Evolutionary conservation across 768 basidiomycete genomes (phyloP).

Genomic region (Russula sp.): DNA sequence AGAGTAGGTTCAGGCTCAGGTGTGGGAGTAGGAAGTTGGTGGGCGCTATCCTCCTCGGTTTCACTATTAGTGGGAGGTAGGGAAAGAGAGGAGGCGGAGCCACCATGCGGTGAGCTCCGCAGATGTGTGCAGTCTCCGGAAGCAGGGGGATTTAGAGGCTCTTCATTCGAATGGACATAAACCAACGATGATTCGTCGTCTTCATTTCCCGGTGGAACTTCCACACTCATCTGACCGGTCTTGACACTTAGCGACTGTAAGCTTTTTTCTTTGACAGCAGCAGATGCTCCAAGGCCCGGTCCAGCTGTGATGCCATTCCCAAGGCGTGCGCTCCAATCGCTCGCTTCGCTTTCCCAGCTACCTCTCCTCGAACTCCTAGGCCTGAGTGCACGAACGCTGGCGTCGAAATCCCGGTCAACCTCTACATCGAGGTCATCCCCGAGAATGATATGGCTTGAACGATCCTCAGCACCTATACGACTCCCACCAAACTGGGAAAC

Average conservation of each 20-base stretch:
- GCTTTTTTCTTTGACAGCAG: slow-evolving; percentile 8
- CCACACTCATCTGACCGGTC: slow-evolving; percentile 33
- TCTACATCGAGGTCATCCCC: slow-evolving; percentile 34
- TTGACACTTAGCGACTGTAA: slow-evolving; percentile 16
- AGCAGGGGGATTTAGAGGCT: not conserved
- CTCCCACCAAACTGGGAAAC: slow-evolving; percentile 37
- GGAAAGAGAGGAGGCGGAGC: slow-evolving; percentile 1
- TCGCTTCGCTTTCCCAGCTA: slow-evolving; percentile 89
- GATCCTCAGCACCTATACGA: slow-evolving; percentile 41
- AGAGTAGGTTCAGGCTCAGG: not conserved
- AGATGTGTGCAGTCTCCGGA: slow-evolving; percentile 1
- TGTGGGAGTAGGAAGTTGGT: not conserved
- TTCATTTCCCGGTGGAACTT: slow-evolving; percentile 31
- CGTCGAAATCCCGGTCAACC: slow-evolving; percentile 61
- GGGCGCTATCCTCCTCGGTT: not conserved
- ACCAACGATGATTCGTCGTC: slow-evolving; percentile 21
- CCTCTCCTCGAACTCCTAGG: slow-evolving; percentile 79
- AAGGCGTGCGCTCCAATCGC: slow-evolving; percentile 77
- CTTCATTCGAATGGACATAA: slow-evolving; percentile 7
- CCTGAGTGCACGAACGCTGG: slow-evolving; percentile 83
- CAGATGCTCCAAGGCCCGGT: slow-evolving; percentile 10
- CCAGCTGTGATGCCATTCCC: slow-evolving; percentile 39
- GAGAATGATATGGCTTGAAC: slow-evolving; percentile 57
- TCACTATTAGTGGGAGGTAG: not conserved
- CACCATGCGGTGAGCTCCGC: not conserved